Percentiles rank a stretch among this genome's conserved stretches.
phyloP scores from a whole-genome alignment of 2,329 filamentous ascomycete genomes.

The Verticillium longisporum region DNA sequence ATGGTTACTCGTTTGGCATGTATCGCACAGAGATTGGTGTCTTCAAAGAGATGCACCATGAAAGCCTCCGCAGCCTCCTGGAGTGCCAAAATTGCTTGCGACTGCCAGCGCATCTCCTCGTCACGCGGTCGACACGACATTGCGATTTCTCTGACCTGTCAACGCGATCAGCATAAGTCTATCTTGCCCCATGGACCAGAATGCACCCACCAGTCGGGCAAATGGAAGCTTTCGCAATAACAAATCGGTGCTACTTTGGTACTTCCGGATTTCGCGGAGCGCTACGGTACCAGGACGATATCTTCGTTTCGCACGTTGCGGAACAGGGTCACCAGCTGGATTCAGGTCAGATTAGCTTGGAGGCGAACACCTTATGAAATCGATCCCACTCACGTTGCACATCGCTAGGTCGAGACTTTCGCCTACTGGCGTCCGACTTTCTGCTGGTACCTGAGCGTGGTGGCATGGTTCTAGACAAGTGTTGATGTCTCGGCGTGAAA shows the following conservation, averaged over 20 bases:
- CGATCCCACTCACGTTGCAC: conserved; percentile 29
- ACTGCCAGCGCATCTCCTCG: conserved; percentile 85
- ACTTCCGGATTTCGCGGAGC: conserved; percentile 83
- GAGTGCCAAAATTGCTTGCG: conserved; percentile 84
- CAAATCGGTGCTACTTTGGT: conserved; percentile 85
- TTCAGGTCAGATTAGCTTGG: background rate
- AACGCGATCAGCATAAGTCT: conserved; percentile 8
- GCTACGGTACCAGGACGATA: conserved; percentile 79
- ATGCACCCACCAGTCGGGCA: conserved; percentile 56
- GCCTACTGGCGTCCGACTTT: conserved; percentile 11
- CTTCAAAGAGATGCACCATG: conserved; percentile 92
- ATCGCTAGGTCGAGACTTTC: conserved; percentile 28
- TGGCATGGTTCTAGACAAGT: conserved; percentile 9
- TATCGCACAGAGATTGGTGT: conserved; percentile 92
- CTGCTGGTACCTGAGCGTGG: conserved; percentile 11
- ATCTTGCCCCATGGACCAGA: background rate
- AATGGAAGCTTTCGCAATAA: conserved; percentile 77
- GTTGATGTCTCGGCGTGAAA: background rate
- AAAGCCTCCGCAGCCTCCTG: conserved; percentile 97
- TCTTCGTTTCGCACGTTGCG: conserved; percentile 52
- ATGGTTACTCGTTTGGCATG: conserved; percentile 96
- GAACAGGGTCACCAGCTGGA: conserved; percentile 67
- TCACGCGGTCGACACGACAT: conserved; percentile 54
- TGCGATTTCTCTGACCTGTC: conserved; percentile 65
- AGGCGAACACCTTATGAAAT: background rate